These are phyloP conservation scores for Umbelopsis ramanniana DNA, from an alignment of 192 early-diverging fungal genomes.

Conservation along the genomic window DNA sequence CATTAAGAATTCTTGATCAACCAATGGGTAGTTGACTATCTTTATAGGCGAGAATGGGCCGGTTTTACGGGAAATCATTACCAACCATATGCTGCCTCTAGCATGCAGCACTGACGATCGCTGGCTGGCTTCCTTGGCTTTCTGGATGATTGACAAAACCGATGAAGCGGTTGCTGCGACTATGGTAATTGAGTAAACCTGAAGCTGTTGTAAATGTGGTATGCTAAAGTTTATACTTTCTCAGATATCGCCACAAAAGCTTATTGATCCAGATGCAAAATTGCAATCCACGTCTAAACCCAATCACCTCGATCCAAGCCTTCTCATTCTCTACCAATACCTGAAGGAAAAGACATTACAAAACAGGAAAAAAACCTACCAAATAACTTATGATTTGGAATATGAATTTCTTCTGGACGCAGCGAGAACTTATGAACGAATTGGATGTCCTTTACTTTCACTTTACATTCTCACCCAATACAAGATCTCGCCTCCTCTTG, in stretches of 20 bases:
- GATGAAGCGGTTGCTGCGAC: slow-evolving; percentile 63
- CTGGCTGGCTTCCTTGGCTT: slow-evolving; percentile 62
- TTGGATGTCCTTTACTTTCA: slow-evolving; percentile 79
- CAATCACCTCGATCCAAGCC: slow-evolving; percentile 47
- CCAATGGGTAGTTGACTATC: not conserved
- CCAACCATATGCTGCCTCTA: slow-evolving; percentile 54
- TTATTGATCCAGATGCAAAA: slow-evolving; percentile 14
- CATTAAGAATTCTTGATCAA: not conserved
- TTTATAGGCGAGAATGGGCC: slow-evolving; percentile 59
- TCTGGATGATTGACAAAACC: slow-evolving; percentile 59
- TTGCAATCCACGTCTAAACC: not conserved
- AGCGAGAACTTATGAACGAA: slow-evolving; percentile 71
- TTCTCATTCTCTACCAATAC: slow-evolving; percentile 73
- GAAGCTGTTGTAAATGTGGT: not conserved
- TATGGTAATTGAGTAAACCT: slow-evolving; percentile 47
- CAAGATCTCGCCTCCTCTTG: slow-evolving; percentile 23
- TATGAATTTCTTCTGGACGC: slow-evolving; percentile 65
- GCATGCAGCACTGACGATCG: slow-evolving; percentile 65
- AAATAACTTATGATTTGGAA: slow-evolving; percentile 57
- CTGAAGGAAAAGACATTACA: slow-evolving; percentile 59
- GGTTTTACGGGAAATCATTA: slow-evolving; percentile 55
- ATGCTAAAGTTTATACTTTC: not conserved
- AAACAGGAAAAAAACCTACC: slow-evolving; percentile 46
- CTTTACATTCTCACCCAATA: slow-evolving; percentile 69
- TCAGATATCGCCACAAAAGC: not conserved